Conservation (phyloP, 306 rosid genomes). For the Corylus heterophylla region DNA sequence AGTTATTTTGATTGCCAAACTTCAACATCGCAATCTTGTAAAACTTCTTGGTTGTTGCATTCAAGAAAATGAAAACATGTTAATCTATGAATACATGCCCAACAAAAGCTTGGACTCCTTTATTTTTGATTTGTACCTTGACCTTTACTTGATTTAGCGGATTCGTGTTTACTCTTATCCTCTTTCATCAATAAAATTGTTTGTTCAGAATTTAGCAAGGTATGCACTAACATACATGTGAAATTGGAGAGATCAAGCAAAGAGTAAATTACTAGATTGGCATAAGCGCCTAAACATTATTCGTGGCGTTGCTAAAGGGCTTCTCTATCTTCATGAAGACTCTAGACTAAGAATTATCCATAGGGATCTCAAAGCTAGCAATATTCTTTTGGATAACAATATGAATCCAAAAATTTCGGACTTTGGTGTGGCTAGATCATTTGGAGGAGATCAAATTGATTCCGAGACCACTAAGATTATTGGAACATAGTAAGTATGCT, state of each 20-base stretch:
- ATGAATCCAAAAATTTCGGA: conserved; percentile 66
- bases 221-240: background rate
- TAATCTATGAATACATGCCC: conserved; percentile 42
- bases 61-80: conserved; percentile 31
- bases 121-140: conserved; percentile 34
- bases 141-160: background rate
- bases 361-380: conserved; percentile 53
- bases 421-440: conserved; percentile 53
- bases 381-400: conserved; percentile 45
- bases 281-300: conserved; percentile 27
- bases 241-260: conserved; percentile 2
- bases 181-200: background rate
- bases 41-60: conserved; percentile 43
- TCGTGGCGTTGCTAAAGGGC: conserved; percentile 29
- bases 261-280: conserved; percentile 23
- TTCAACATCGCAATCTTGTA: conserved; percentile 50
- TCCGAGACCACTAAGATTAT: conserved; percentile 44
- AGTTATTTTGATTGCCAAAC: conserved; percentile 40
- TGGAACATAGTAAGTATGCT: conserved; percentile 53
- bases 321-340: conserved; percentile 37
- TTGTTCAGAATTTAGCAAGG: background rate
- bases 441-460: conserved; percentile 47
- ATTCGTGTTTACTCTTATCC: background rate
- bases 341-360: conserved; percentile 35
- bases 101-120: conserved; percentile 43